Percentiles rank a stretch among this genome's conserved stretches.
Conservation (phyloP, 2,329 filamentous ascomycete species). For the Ophiocordyceps unilateralis region DNA sequence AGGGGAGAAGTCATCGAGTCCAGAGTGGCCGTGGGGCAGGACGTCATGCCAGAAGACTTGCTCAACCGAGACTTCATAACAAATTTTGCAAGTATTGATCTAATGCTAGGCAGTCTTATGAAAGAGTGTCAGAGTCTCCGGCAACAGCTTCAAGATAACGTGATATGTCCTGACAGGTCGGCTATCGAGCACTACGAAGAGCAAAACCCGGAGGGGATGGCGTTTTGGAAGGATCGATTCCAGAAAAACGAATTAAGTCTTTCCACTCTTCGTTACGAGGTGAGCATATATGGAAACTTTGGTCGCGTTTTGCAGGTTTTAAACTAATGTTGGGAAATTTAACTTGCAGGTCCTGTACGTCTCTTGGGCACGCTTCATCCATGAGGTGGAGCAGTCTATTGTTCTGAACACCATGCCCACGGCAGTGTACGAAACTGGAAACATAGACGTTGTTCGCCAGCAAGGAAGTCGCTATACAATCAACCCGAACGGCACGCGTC, state of each 20-base stretch:
- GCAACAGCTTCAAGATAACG: slow-evolving; percentile 3
- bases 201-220: slow-evolving; percentile 4
- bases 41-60: slow-evolving; percentile 1
- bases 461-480: slow-evolving; percentile 2
- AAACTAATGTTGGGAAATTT: slow-evolving; percentile 1
- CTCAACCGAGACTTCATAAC: slow-evolving; percentile 3
- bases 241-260: slow-evolving; percentile 3
- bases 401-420: slow-evolving; percentile 2
- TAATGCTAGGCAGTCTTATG: slow-evolving; percentile 3
- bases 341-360: slow-evolving; percentile 3
- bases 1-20: slow-evolving; percentile 3
- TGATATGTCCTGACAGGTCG: slow-evolving; percentile 3
- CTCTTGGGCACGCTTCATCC: slow-evolving; percentile 4
- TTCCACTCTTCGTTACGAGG: slow-evolving; percentile 4
- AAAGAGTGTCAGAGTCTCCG: slow-evolving; percentile 4
- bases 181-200: slow-evolving; percentile 3
- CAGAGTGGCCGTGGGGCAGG: not conserved
- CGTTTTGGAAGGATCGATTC: slow-evolving; percentile 5
- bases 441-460: slow-evolving; percentile 3
- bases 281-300: slow-evolving; percentile 1
- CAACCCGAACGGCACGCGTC: slow-evolving; percentile 1
- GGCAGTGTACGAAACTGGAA: slow-evolving; percentile 1
- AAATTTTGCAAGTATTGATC: slow-evolving; percentile 4
- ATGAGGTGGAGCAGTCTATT: slow-evolving; percentile 2
- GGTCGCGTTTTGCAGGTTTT: not conserved